Percentiles rank a stretch among this genome's conserved stretches.
Conservation (phyloP, 352 stramenopile species). For the Stramenopiles sp. region DNA sequence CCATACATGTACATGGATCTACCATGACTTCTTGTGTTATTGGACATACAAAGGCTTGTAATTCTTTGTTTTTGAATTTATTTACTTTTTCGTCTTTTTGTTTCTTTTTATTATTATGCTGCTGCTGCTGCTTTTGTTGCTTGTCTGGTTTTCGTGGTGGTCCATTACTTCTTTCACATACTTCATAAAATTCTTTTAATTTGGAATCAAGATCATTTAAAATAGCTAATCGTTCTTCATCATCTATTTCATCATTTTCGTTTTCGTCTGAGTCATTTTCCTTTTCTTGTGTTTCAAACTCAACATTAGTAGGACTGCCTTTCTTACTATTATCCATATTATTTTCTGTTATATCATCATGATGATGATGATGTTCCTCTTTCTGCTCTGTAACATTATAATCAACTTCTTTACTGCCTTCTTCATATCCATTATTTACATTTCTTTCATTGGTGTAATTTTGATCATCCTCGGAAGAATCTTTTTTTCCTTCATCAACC, state of each 20-base stretch:
- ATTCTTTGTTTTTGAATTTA: background rate
- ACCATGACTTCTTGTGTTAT: conserved; percentile 26
- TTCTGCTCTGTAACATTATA: no score
- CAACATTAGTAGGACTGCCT: no score
- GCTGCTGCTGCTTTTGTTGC: no score
- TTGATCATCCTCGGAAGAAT: background rate
- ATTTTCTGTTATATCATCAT: no score
- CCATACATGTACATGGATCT: conserved; percentile 26
- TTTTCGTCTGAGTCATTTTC: background rate
- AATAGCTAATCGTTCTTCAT: background rate
- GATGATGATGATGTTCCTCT: no score
- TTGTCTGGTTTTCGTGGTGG: background rate
- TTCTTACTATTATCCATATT: no score
- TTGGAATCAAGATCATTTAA: background rate
- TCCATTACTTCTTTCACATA: background rate
- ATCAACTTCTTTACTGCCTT: no score
- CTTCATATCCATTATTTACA: no score
- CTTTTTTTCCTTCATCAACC: background rate
- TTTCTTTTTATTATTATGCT: background rate
- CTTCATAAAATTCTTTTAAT: background rate
- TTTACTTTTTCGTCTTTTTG: background rate
- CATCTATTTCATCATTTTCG: background rate
- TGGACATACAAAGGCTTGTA: conserved; percentile 14
- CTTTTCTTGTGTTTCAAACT: no score
- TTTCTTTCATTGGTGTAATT: no score